Base-by-base conservation (phyloP, 2,329 filamentous ascomycete genomes). In the Paraconiothyrium brasiliense region DNA sequence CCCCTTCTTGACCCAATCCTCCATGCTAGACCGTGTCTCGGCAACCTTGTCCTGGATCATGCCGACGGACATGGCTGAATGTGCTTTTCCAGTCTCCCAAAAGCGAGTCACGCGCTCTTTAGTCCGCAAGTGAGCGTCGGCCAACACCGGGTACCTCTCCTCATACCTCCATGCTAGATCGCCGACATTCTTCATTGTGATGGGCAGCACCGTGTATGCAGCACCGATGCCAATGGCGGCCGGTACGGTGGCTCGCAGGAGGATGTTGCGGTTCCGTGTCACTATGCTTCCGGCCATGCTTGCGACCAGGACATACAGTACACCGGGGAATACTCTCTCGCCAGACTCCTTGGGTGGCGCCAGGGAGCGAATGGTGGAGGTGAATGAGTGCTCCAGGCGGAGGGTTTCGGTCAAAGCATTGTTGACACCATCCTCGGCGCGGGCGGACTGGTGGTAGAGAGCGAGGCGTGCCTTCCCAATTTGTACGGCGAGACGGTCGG, bases 211-310 rank as follows among this genome's bases (percentile, higher is more conserved):
- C 63, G 89, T 84, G 88, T 93, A 95, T 61, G 92, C 93, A 59
- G 93, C 92, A 59, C 89, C 89, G 65, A 97, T 83, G 68, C 94
- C 95, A 47, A 97, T 88, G 22, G 90, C 89, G 54, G 94, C 80
- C 11, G 95, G 95, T 1, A 92, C 86, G 1, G 89, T 84, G 57
- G 90, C 89, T 69, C 95, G 89, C 57, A 99, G 83, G 65, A 97
- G 78, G 65, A 98, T 86, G 79, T 91, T 94, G 71, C 94, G 89
- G 84, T 97, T 96, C 66, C 94, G 89, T 58, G 92, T 89, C 58
- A 97, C 84, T 77, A 99, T 98, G 79, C 89, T 93, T 70, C 94
- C 95, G 39, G 95, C 92, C 94, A 99, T 97, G 72, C 92, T 90
- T 46, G 94, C 90, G 51, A 99, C 94, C 34, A 97, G 87, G 50